phyloP scores from a whole-genome alignment of 768 basidiomycete species.

The Podaxis rugospora region DNA sequence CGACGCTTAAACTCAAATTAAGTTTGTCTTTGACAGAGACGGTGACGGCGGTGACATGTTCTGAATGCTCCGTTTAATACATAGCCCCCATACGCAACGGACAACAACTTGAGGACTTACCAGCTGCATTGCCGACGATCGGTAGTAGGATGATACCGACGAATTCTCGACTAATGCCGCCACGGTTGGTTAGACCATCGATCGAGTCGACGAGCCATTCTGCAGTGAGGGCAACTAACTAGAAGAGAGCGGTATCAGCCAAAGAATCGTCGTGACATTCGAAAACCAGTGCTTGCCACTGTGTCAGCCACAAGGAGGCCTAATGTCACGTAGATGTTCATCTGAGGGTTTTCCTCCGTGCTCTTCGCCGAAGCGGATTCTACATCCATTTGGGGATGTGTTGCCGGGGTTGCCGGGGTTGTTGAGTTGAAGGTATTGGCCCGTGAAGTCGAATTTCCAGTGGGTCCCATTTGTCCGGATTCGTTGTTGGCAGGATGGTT shows the following conservation, averaged over 20 bases:
- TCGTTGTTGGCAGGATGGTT: background rate
- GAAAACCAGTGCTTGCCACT: slow-evolving; percentile 44
- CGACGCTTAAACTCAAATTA: slow-evolving; percentile 81
- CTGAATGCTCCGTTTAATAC: slow-evolving; percentile 26
- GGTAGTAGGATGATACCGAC: slow-evolving; percentile 84
- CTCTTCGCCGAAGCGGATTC: slow-evolving; percentile 25
- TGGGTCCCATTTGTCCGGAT: background rate
- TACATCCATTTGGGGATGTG: background rate
- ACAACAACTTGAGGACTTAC: slow-evolving; percentile 24
- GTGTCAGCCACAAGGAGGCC: slow-evolving; percentile 56
- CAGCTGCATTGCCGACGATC: slow-evolving; percentile 87
- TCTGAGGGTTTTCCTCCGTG: slow-evolving; percentile 44
- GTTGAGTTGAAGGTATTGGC: background rate
- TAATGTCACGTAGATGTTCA: slow-evolving; percentile 53
- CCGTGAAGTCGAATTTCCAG: background rate
- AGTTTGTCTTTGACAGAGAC: slow-evolving; percentile 90
- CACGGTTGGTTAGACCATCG: slow-evolving; percentile 55
- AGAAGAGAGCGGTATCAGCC: slow-evolving; percentile 18
- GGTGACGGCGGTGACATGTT: slow-evolving; percentile 88
- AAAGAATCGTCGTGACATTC: slow-evolving; percentile 10
- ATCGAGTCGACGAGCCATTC: slow-evolving; percentile 83
- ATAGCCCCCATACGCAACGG: background rate
- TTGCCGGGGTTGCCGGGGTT: too few species aligned
- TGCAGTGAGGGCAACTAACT: slow-evolving; percentile 61
- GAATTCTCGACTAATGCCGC: slow-evolving; percentile 69